Base-by-base conservation (phyloP, 2,329 filamentous ascomycete genomes). In the Cyclaneusma minus region DNA sequence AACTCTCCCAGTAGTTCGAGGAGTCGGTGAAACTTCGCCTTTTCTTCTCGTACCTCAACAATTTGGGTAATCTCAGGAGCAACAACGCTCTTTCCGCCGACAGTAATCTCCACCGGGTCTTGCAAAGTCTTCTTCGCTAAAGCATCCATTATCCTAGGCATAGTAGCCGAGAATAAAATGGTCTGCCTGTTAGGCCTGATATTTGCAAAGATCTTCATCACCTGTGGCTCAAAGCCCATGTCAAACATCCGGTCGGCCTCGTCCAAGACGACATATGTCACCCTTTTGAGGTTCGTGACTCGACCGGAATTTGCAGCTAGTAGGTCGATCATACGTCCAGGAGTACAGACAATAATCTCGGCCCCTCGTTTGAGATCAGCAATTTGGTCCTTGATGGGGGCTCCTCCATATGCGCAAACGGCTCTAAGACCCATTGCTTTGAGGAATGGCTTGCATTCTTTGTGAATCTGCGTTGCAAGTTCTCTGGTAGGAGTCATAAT, bases 231-330 rank as follows among this genome's bases (percentile, higher is more conserved):
- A 45, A 98, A 98, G 9, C 89, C 89, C 89, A 98, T 95, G 50
- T 98, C 89, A 48, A 95, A 94, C 89, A 98, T 95, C 35, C 89
- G 78, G 52, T 98, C 89, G 24, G 89, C 89, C 55, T 98, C 89
- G 47, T 98, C 89, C 20, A 98, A 68, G 7, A 98, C 89, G 13
- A 94, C 73, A 48, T 95, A 98, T 0, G 83, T 89, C 8, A 93
- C 82, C 35, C 89, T 69, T 39, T 68, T 73, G 30, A 98, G 62
- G 44, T 91, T 95, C 8, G 87, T 92, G 7, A 95, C 85, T 35
- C 85, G 72, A n/a, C 87, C 87, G 37, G 81, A 77, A 47, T 95
- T 98, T 27, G 85, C 84, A 21, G 84, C 82, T 16, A 98, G 61
- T 11, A 98, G 67, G 58, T 98, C 89, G 43, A 98, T 94, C 64